These are phyloP conservation scores for Skeletonema grethae DNA, from an alignment of 108 stramenopile species.

Conservation along the genomic window DNA sequence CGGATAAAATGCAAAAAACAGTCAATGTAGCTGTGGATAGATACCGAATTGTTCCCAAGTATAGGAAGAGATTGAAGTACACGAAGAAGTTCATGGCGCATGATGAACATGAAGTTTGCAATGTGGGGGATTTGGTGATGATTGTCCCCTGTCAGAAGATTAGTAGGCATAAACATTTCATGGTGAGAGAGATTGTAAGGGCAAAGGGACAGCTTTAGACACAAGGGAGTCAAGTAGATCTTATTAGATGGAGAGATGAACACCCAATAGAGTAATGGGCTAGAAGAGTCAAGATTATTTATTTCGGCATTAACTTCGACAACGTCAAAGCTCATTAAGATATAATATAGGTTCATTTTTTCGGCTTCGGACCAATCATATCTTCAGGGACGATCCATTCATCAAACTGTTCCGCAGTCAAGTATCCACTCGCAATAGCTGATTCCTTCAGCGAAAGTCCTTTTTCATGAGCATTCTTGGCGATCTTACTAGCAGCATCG, in stretches of 20 bases:
- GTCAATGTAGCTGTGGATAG: conserved; percentile 91
- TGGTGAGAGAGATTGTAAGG: conserved; percentile 80
- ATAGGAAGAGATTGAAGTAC: conserved; percentile 68
- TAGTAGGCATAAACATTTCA: conserved; percentile 85
- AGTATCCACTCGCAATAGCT: conserved; percentile 84
- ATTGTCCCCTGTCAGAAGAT: conserved; percentile 89
- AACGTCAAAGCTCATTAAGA: not conserved
- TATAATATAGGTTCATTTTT: not conserved
- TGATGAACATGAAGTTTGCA: conserved; percentile 85
- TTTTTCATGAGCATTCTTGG: conserved; percentile 96
- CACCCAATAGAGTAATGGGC: not conserved
- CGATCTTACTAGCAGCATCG: conserved; percentile 96
- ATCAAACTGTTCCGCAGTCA: conserved; percentile 96
- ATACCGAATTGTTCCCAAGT: conserved; percentile 73
- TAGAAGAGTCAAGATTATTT: not conserved
- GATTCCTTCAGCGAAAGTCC: conserved; percentile 91
- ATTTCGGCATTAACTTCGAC: not conserved
- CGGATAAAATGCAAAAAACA: conserved; percentile 89
- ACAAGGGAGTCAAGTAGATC: not conserved
- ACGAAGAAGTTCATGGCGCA: conserved; percentile 92
- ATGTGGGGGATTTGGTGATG: conserved; percentile 85
- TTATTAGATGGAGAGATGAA: not conserved
- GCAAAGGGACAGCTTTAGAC: conserved; percentile 75
- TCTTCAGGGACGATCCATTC: conserved; percentile 93
- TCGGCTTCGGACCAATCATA: conserved; percentile 90